Percentiles rank a stretch among this genome's conserved stretches.
Conservation (phyloP, 202 grass and related monocot species). For the Panicum virgatum region DNA sequence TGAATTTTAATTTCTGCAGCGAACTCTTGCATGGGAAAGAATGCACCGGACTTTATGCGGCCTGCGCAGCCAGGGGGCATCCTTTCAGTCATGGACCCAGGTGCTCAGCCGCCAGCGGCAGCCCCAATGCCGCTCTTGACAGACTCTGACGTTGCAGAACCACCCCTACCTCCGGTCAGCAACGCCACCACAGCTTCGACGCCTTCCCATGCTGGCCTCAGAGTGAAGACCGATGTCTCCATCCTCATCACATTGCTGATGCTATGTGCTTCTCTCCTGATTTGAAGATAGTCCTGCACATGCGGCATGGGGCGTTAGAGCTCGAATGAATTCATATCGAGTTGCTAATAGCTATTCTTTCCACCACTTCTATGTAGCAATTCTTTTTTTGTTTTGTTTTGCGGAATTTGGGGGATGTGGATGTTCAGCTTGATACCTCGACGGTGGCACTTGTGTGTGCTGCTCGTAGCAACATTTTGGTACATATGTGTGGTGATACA, state of each 20-base stretch:
- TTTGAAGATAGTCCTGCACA: slow-evolving; percentile 38
- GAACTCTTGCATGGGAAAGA: slow-evolving; percentile 62
- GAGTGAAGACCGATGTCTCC: not conserved
- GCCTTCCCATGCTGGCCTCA: slow-evolving; percentile 35
- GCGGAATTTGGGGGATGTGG: slow-evolving; percentile 19
- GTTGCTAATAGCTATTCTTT: slow-evolving; percentile 43
- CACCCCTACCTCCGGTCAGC: slow-evolving; percentile 52
- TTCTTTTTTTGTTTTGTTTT: slow-evolving; percentile 29
- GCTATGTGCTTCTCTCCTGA: slow-evolving; percentile 40
- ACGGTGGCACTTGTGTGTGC: slow-evolving; percentile 8
- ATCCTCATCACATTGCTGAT: slow-evolving; percentile 29
- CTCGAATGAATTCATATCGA: slow-evolving; percentile 14
- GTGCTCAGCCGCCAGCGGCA: slow-evolving; percentile 41
- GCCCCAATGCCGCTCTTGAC: slow-evolving; percentile 57
- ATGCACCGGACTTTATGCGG: slow-evolving; percentile 29
- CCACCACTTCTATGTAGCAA: slow-evolving; percentile 40
- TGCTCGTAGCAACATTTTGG: slow-evolving; percentile 42
- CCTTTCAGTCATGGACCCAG: not conserved
- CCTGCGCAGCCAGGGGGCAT: slow-evolving; percentile 46
- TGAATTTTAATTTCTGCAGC: slow-evolving; percentile 45
- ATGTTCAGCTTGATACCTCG: slow-evolving; percentile 35
- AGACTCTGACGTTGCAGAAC: slow-evolving; percentile 45
- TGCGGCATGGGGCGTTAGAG: not conserved
- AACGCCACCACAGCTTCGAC: slow-evolving; percentile 16
- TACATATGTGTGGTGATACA: slow-evolving; percentile 49